Percentiles rank a stretch among this genome's conserved stretches.
These are phyloP conservation scores for Flaveria ramosissima DNA, from an alignment of 129 eudicot genomes.

Conservation along the genomic window DNA sequence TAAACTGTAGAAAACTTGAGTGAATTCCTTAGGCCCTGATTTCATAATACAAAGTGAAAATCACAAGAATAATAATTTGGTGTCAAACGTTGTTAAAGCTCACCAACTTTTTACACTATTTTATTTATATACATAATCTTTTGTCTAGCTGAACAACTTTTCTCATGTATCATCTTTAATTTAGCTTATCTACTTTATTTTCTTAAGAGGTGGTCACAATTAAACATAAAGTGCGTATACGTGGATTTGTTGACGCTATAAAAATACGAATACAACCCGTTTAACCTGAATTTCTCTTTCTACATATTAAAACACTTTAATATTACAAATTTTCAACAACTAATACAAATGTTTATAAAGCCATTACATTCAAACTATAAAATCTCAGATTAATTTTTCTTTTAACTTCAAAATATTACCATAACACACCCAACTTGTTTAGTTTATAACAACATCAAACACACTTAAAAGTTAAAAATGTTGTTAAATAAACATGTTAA, in stretches of 20 bases:
- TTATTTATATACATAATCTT: not conserved
- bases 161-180: not conserved
- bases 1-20: slow-evolving; percentile 71
- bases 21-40: slow-evolving; percentile 92
- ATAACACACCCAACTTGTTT: too few relatives aligned
- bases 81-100: not conserved
- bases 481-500: too few relatives aligned
- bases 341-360: too few relatives aligned
- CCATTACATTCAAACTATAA: too few relatives aligned
- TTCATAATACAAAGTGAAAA: slow-evolving; percentile 3
- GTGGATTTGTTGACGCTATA: too few relatives aligned
- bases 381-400: too few relatives aligned
- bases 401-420: too few relatives aligned
- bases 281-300: too few relatives aligned
- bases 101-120: not conserved
- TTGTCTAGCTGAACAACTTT: not conserved
- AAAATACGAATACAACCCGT: too few relatives aligned
- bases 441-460: not conserved
- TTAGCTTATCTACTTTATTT: not conserved
- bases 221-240: too few relatives aligned
- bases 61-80: not conserved
- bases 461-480: not conserved
- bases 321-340: too few relatives aligned
- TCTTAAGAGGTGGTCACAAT: not conserved
- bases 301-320: too few relatives aligned